Conservation (phyloP, 768 basidiomycete genomes). For the Suillus sp. region DNA sequence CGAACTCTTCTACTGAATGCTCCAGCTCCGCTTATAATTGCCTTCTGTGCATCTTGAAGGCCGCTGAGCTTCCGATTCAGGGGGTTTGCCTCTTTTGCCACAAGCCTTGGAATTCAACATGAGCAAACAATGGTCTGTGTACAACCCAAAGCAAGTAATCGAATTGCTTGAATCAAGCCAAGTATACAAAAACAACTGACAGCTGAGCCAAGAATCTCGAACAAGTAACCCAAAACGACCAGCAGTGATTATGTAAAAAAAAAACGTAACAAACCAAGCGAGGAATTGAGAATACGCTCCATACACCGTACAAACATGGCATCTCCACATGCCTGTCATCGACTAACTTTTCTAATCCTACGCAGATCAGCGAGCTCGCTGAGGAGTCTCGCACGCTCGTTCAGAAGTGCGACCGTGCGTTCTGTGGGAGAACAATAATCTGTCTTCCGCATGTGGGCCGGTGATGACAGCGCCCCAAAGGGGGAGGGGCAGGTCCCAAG, state of each 20-base stretch:
- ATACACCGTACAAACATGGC: neutral
- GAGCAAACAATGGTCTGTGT: neutral
- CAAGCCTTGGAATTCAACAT: neutral
- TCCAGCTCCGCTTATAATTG: neutral
- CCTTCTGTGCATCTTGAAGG: neutral
- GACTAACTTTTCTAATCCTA: slow-evolving; percentile 21
- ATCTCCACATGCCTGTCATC: neutral
- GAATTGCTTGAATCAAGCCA: neutral
- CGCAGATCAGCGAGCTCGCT: slow-evolving; percentile 54
- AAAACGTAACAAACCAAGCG: neutral
- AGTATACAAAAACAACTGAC: neutral
- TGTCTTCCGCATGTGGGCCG: slow-evolving; percentile 3
- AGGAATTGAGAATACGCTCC: neutral
- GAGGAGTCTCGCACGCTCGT: slow-evolving; percentile 58
- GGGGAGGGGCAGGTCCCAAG: neutral
- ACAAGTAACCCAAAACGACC: neutral
- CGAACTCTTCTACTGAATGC: neutral
- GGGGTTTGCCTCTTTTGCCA: neutral
- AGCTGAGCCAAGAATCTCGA: neutral
- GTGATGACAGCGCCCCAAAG: neutral
- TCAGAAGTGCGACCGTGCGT: slow-evolving; percentile 52
- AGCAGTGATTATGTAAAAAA: neutral
- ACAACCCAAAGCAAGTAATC: neutral
- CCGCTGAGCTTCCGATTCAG: neutral
- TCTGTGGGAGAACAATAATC: slow-evolving; percentile 41